Percentiles rank a stretch among this genome's conserved stretches.
phyloP scores from a whole-genome alignment of 1,284 basidiomycete genomes.

The Schizopora paradoxa region DNA sequence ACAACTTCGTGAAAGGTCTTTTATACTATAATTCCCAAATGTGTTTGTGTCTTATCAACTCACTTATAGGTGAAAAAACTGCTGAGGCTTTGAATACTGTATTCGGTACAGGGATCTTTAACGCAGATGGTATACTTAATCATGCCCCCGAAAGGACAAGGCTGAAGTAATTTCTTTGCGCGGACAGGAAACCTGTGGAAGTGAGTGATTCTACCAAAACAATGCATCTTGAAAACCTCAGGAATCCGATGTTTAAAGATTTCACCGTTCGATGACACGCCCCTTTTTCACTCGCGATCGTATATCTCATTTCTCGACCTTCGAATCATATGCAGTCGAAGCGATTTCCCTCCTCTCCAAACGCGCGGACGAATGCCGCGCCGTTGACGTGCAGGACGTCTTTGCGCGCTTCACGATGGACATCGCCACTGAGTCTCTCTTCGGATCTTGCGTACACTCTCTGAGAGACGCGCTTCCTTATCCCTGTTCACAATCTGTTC shows the following conservation, averaged over 20 bases:
- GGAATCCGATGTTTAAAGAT: conserved; percentile 12
- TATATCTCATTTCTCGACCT: conserved; percentile 21
- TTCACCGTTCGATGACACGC: conserved; percentile 23
- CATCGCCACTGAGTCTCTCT: conserved; percentile 47
- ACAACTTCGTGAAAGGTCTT: conserved; percentile 22
- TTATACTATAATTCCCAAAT: background rate
- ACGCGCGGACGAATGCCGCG: conserved; percentile 36
- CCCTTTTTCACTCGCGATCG: conserved; percentile 24
- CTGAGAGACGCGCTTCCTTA: conserved; percentile 40
- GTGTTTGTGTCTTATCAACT: background rate
- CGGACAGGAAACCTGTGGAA: conserved; percentile 34
- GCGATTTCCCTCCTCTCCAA: conserved; percentile 27
- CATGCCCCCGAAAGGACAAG: background rate
- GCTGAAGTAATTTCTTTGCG: background rate
- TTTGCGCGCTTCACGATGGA: conserved; percentile 49
- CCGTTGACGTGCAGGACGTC: conserved; percentile 46
- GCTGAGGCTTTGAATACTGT: conserved; percentile 22
- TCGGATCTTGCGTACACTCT: conserved; percentile 37
- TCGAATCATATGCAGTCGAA: conserved; percentile 24
- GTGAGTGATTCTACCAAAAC: no score
- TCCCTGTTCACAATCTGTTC: no score
- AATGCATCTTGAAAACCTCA: no score
- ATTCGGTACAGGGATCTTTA: conserved; percentile 55
- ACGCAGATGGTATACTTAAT: conserved; percentile 46
- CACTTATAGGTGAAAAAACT: background rate